phyloP scores from a whole-genome alignment of 306 rosid genomes.

The Inga oerstediana region DNA sequence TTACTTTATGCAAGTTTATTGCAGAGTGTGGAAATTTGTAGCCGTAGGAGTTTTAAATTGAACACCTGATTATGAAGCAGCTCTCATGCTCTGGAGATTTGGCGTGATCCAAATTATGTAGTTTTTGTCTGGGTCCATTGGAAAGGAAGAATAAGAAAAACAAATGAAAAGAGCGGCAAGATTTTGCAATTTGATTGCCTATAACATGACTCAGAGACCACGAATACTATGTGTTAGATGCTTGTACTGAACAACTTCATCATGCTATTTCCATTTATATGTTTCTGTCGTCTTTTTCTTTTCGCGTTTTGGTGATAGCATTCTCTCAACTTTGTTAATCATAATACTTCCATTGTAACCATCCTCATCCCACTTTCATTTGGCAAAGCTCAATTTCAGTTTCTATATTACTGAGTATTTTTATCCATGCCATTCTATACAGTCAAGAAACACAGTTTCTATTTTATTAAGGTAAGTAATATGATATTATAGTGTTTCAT shows the following conservation, averaged over 20 bases:
- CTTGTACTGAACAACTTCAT: too few species aligned
- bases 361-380: background rate
- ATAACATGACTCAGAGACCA: background rate
- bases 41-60: background rate
- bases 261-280: background rate
- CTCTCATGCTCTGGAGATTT: background rate
- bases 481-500: conserved; percentile 3
- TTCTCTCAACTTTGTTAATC: background rate
- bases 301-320: background rate
- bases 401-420: background rate
- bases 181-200: background rate
- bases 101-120: background rate
- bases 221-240: background rate
- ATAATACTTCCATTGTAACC: background rate
- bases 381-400: background rate
- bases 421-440: background rate
- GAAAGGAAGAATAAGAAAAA: background rate
- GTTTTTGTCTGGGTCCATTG: background rate
- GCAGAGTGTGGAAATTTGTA: background rate
- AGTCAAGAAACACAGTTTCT: background rate
- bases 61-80: background rate
- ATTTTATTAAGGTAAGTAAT: background rate
- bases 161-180: background rate
- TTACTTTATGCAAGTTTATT: background rate
- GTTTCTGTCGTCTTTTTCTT: background rate